Percentiles rank a stretch among this genome's conserved stretches.
These are phyloP conservation scores for Solanum chacoense DNA, from an alignment of 305 asterid species.

Conservation along the genomic window DNA sequence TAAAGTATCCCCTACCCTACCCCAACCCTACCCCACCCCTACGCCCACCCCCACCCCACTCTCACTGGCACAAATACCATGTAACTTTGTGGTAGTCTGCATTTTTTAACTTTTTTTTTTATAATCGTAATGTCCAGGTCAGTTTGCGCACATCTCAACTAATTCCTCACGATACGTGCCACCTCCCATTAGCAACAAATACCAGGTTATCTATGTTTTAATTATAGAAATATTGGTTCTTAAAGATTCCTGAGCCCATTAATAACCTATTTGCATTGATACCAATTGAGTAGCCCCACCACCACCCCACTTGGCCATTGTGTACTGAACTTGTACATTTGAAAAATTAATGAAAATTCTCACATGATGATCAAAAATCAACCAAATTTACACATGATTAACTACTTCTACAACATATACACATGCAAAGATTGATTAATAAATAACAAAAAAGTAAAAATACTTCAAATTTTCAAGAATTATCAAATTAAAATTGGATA, in stretches of 20 bases:
- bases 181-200: not conserved
- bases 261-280: not conserved
- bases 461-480: not conserved
- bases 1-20: not conserved
- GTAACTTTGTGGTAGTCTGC: not conserved
- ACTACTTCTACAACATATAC: not conserved
- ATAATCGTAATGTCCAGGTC: not conserved
- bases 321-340: not conserved
- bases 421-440: not conserved
- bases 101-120: no score
- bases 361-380: not conserved
- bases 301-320: not conserved
- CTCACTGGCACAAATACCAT: not conserved
- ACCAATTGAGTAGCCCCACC: not conserved
- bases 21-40: no score
- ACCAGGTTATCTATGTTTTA: not conserved
- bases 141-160: not conserved
- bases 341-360: not conserved
- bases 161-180: not conserved
- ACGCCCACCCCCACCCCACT: not conserved
- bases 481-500: not conserved
- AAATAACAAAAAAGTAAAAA: not conserved
- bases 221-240: not conserved
- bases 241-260: not conserved
- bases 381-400: not conserved